Base-by-base conservation (phyloP, 805 yeast genomes). In the Candida piceae region DNA sequence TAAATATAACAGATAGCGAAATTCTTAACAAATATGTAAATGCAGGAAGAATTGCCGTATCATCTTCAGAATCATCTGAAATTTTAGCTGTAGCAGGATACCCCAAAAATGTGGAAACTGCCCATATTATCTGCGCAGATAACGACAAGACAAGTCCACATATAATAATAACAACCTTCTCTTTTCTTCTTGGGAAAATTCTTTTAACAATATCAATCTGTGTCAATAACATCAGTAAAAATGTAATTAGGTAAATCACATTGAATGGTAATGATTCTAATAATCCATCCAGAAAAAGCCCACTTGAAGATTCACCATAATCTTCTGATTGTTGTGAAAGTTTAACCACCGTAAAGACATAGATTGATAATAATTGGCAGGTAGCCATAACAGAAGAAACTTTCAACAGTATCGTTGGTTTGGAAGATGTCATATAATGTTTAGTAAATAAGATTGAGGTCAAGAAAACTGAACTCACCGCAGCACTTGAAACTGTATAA, bases 141-240 rank as follows among this genome's bases (percentile, higher is more conserved):
- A 74, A 36, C 3, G 79, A 66, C 4, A 82, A 59, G 1, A 68
- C 40, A 0, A 74, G 60, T 1, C 95, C 94, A 16, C 74, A 61
- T 33, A 72, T 61, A 31, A 84, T 71, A 6, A 81, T 69, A 23
- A 77, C 61, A 38, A 86, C 64, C 50, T 79, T 80, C 56, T 85
- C 95, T 39, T 71, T 72, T 31, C 72, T 80, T 34, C 94, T 65
- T 36, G 75, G 72, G 48, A 83, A 83, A 20, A 82, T 55, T 36
- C 87, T 64, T 73, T 78, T 79, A 5, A 80, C 67, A 23, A 83
- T 77, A 49, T 80, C 85, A 1, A 82, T 85, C 55, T 84, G 89
- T 35, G 81, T 73, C 21, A 83, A 58, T 49, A 79, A 82, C 18
- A 81, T 64, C 5, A 81, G 48, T 10, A 79, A 52, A 7, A 76